Conservation (phyloP, 345 rosid species). For the Anacardium occidentale region DNA sequence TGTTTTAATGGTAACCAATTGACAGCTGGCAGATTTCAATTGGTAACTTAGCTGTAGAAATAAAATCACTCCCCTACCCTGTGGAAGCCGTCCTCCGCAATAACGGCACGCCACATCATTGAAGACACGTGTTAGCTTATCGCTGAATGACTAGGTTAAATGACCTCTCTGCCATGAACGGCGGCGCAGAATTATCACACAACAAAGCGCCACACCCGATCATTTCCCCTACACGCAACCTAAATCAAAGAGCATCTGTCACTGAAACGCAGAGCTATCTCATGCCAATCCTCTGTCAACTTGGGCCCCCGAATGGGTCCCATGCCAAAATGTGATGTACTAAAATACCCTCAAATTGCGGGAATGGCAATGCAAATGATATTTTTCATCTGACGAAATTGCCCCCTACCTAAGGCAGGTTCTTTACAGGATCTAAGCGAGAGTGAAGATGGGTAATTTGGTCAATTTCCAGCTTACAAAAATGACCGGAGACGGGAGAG, state of each 20-base stretch:
- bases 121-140: slow-evolving; percentile 19
- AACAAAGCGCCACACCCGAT: slow-evolving; percentile 11
- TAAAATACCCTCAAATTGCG: slow-evolving; percentile 11
- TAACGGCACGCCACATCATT: slow-evolving; percentile 15
- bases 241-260: neutral
- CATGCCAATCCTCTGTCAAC: neutral
- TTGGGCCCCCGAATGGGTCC: slow-evolving; percentile 8
- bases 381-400: slow-evolving; percentile 20
- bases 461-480: slow-evolving; percentile 21
- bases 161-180: slow-evolving; percentile 28
- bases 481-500: slow-evolving; percentile 36
- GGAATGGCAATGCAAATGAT: slow-evolving; percentile 4
- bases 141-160: slow-evolving; percentile 30
- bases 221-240: neutral
- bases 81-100: neutral
- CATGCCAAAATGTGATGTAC: neutral
- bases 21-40: slow-evolving; percentile 14
- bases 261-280: slow-evolving; percentile 13
- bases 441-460: slow-evolving; percentile 16
- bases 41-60: neutral
- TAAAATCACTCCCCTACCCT: neutral
- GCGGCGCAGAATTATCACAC: neutral
- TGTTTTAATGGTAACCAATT: no score
- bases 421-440: neutral
- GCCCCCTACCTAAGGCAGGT: slow-evolving; percentile 14